Conservation (phyloP, 1,139 yeast species). For the Scheffersomyces insectosa region DNA sequence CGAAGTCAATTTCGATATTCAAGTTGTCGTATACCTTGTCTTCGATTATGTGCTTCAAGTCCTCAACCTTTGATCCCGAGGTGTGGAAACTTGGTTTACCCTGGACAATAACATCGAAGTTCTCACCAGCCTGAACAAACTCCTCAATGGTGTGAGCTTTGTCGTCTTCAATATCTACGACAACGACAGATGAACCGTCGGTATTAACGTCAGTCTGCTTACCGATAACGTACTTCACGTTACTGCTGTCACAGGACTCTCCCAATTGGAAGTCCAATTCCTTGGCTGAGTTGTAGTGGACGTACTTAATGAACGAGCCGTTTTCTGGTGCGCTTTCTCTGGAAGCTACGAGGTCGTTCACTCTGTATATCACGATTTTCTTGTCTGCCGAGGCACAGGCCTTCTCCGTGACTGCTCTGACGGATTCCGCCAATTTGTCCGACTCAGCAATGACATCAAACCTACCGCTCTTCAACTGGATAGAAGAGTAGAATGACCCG, state of each 20-base stretch:
- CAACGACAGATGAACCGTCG: constrained; percentile 16
- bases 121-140: constrained; percentile 12
- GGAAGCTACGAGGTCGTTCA: constrained; percentile 15
- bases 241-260: constrained; percentile 12
- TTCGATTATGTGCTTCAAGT: constrained; percentile 22
- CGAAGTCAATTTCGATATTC: constrained; percentile 18
- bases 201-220: constrained; percentile 2
- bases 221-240: constrained; percentile 7
- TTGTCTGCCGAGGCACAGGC: constrained; percentile 16
- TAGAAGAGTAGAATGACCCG: constrained; percentile 26
- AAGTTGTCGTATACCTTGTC: constrained; percentile 21
- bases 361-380: constrained; percentile 25
- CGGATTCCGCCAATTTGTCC: constrained; percentile 13
- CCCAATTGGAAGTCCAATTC: constrained; percentile 24
- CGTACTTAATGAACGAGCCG: constrained; percentile 27
- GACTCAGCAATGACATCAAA: constrained; percentile 18
- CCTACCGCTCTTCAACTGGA: constrained; percentile 10
- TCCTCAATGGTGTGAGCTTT: constrained; percentile 17
- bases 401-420: constrained; percentile 16
- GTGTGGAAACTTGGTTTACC: constrained; percentile 30
- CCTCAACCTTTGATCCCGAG: constrained; percentile 17
- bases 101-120: constrained; percentile 26
- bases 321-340: constrained; percentile 2
- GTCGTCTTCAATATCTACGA: constrained; percentile 27
- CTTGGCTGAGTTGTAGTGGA: constrained; percentile 26